Conservation (phyloP, 2,329 filamentous ascomycete genomes). For the Cladophialophora psammophila region DNA sequence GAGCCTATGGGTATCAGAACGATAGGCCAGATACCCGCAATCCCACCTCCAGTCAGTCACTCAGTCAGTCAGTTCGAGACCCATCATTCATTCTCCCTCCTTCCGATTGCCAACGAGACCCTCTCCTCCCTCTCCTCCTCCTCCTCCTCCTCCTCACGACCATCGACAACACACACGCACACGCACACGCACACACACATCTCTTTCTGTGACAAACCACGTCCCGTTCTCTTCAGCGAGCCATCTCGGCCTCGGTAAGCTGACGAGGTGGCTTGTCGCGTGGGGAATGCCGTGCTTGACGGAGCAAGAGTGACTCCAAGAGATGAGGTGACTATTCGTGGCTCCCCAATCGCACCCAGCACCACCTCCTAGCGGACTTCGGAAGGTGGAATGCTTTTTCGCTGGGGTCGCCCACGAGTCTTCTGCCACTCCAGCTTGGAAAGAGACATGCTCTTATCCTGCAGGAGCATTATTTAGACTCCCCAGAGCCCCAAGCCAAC, state of each 20-base stretch:
- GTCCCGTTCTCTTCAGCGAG: not conserved
- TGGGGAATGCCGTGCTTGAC: conserved; percentile 15
- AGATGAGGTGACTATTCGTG: conserved; percentile 7
- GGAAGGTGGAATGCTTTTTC: conserved; percentile 17
- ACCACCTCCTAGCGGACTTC: conserved; percentile 12
- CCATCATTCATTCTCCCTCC: not conserved
- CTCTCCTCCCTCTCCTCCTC: not conserved
- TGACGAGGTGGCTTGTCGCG: conserved; percentile 16
- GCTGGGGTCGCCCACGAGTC: not conserved
- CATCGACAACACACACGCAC: not conserved
- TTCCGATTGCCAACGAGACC: conserved; percentile 1
- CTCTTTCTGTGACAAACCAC: not conserved
- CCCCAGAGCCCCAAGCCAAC: conserved; percentile 13
- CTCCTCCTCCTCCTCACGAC: conserved; percentile 1
- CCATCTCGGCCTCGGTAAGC: conserved; percentile 24
- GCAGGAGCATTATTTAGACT: conserved; percentile 23
- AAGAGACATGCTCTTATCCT: conserved; percentile 4
- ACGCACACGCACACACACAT: not conserved
- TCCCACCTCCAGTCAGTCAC: not conserved
- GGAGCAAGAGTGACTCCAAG: conserved; percentile 8
- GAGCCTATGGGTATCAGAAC: not conserved
- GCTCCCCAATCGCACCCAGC: conserved; percentile 19
- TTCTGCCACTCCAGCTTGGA: not conserved
- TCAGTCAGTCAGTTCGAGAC: not conserved
- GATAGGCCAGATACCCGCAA: not conserved